Evolutionary conservation across 495 filamentous ascomycete genomes (phyloP).

Genomic region (Hyaloscypha finlandica): DNA sequence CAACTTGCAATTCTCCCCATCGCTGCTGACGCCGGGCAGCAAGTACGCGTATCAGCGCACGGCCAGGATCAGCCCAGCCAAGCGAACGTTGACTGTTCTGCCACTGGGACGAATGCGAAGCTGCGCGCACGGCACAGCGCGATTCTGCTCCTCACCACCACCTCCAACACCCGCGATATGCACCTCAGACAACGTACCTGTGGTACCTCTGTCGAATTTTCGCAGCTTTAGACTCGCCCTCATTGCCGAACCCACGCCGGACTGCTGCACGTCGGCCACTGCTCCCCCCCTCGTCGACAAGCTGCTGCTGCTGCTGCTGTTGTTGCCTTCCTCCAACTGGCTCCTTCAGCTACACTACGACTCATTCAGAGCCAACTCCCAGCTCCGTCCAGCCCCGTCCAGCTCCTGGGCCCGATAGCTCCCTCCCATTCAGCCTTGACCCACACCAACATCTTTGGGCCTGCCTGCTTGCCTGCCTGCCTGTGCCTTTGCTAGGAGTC

Average conservation of each 20-base stretch:
- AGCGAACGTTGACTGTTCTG: slow-evolving; percentile 17
- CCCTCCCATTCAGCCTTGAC: slow-evolving; percentile 26
- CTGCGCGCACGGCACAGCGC: slow-evolving; percentile 18
- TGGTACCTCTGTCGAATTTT: neutral
- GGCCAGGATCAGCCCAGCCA: slow-evolving; percentile 10
- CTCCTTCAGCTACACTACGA: slow-evolving; percentile 4
- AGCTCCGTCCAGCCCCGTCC: neutral
- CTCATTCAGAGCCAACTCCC: slow-evolving; percentile 13
- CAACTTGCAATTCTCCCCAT: neutral
- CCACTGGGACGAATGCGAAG: neutral
- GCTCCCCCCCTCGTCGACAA: neutral
- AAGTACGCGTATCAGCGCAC: no score
- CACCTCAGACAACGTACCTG: slow-evolving; percentile 1
- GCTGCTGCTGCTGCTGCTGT: neutral
- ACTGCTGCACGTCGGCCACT: neutral
- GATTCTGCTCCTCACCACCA: slow-evolving; percentile 3
- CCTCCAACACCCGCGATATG: neutral
- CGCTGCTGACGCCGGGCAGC: neutral
- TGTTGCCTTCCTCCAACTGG: neutral
- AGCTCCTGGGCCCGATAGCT: slow-evolving; percentile 4
- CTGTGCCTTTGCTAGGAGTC: slow-evolving; percentile 3
- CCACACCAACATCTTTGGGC: slow-evolving; percentile 23
- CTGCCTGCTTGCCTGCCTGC: slow-evolving; percentile 4
- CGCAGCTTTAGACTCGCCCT: neutral
- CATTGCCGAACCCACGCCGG: neutral